A percentile compares a stretch with the other conserved stretches of the same genome.
phyloP scores from a whole-genome alignment of 202 grass and related monocot genomes.

The Dendrocalamus latiflorus region DNA sequence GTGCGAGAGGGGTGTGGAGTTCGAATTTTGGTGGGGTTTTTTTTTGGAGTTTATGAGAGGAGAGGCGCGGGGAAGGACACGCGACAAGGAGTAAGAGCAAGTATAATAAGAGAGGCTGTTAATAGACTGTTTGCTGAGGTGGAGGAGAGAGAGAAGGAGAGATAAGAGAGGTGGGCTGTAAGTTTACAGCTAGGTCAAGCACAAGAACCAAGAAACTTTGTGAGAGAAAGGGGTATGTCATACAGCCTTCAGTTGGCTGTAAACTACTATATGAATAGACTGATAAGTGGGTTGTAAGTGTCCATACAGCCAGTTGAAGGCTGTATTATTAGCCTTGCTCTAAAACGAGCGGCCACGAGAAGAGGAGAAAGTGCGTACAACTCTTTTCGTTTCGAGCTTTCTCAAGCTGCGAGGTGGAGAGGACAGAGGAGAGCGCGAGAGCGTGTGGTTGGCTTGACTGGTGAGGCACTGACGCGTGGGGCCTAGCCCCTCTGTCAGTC shows the following conservation, averaged over 20 bases:
- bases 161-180: too few species aligned
- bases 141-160: too few species aligned
- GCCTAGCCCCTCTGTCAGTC: background rate
- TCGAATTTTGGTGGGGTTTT: background rate
- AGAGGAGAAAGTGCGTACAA: constrained; percentile 1
- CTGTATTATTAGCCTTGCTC: too few species aligned
- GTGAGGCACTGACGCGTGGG: background rate
- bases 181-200: too few species aligned
- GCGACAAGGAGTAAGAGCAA: background rate
- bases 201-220: too few species aligned
- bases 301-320: too few species aligned
- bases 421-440: background rate
- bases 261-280: too few species aligned
- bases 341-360: constrained; percentile 40
- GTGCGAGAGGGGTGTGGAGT: background rate
- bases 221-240: too few species aligned
- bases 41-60: background rate
- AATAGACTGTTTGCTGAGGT: too few species aligned
- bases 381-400: background rate
- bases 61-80: constrained; percentile 3
- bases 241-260: too few species aligned
- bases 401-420: background rate
- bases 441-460: constrained; percentile 2
- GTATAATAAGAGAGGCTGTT: too few species aligned
- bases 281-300: too few species aligned